Base-by-base conservation (phyloP, 768 basidiomycete genomes). In the Cyclocybe aegerita region DNA sequence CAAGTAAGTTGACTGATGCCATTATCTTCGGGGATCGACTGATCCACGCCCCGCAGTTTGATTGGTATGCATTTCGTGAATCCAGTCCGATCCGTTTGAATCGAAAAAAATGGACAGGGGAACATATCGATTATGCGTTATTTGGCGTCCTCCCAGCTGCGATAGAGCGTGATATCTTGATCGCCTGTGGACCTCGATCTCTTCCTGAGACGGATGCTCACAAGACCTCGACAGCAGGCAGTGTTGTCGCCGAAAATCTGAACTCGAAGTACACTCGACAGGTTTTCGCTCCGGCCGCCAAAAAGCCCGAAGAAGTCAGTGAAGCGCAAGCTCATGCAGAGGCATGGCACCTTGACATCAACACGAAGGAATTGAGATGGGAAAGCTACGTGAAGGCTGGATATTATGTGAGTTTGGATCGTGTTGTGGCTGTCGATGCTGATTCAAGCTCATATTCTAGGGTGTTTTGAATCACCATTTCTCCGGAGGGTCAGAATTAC, bases 331-430 rank as follows among this genome's bases (percentile, higher is more conserved):
- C 72, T 12, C 70, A 70, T 52, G 67, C 68, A 10, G 76, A 79
- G 54, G 65, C 70, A 14, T 93, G 92, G 92, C 75, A 85, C 55
- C 70, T 93, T 10, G 87, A 86, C 43, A 92, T 92, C 54, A 78
- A 86, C 60, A 85, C 78, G 32, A 72, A 76, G 33, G 78, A 84
- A 55, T 68, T 91, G 33, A 71, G 86, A 43, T 93, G 91, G 92
- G 89, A 90, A 61, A 91, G 86, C 61, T 93, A 92, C 64, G 82
- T 93, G 59, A 92, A 93, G 64, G 90, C 89, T 1, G 89, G 87
- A 12, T 91, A 90, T 60, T 88, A 86, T 63, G 90, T 90, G 50
- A 53, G 83, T 72, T 9, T 52, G 14, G 16, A 7, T n/a, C 16
- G 39, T 45, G 34, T 46, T 30, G 17, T 43, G 10, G 15, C 37